Percentiles rank a stretch among this genome's conserved stretches.
Conservation (phyloP, 805 yeast species). For the fission yeast (Schizosaccharomyces pombe) region ASM294v3 CU329670.1:3315001-3315500, state of each 20-base stretch:
- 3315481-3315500: conserved; percentile 18
- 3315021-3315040: conserved; percentile 37
- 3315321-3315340: conserved; percentile 52
- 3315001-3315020: conserved; percentile 29
- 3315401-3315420: conserved; percentile 32
- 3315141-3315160: conserved; percentile 42
- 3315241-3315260: conserved; percentile 32
- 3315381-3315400: conserved; percentile 57
- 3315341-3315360: conserved; percentile 71
- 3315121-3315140: conserved; percentile 98
- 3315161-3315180: conserved; percentile 31
- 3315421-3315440: conserved; percentile 40
- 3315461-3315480: conserved; percentile 22
- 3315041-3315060: conserved; percentile 64
- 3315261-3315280: conserved; percentile 51
- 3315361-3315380: conserved; percentile 39
- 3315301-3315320: conserved; percentile 54
- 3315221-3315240: conserved; percentile 20
- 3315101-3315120: conserved; percentile 61
- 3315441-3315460: conserved; percentile 40
- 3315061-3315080: conserved; percentile 41
- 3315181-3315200: conserved; percentile 66
- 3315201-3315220: conserved; percentile 31
- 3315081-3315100: conserved; percentile 74
- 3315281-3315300: conserved; percentile 68